These are phyloP conservation scores for Petasospora rhodanensis DNA, from an alignment of 1,139 yeast genomes.

Conservation along the genomic window DNA sequence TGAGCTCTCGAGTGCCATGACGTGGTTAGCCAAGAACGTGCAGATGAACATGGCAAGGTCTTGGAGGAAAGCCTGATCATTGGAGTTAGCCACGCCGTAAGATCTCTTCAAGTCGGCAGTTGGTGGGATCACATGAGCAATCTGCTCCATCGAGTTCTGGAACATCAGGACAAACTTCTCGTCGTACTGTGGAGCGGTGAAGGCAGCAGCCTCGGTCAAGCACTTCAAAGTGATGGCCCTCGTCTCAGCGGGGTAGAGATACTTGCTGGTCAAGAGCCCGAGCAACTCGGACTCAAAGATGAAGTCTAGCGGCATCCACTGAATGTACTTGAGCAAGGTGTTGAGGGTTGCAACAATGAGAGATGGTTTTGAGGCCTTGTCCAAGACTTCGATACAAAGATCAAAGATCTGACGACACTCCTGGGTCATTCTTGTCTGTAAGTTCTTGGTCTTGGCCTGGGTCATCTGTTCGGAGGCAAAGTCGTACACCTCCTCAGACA, in stretches of 20 bases:
- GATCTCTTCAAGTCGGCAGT: constrained; percentile 68
- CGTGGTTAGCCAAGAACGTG: constrained; percentile 76
- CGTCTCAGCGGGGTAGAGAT: constrained; percentile 73
- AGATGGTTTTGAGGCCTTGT: constrained; percentile 79
- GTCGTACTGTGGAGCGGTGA: constrained; percentile 60
- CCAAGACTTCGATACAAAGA: constrained; percentile 88
- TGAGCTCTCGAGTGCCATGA: constrained; percentile 65
- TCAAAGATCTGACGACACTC: constrained; percentile 93
- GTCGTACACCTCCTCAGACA: constrained; percentile 95
- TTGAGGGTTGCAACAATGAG: constrained; percentile 81
- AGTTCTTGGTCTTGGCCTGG: constrained; percentile 82
- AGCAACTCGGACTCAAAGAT: constrained; percentile 84
- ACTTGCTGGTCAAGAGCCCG: constrained; percentile 66
- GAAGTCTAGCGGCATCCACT: constrained; percentile 91
- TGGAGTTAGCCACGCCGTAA: constrained; percentile 70
- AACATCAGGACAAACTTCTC: constrained; percentile 68
- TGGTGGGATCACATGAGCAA: constrained; percentile 68
- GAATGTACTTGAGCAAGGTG: constrained; percentile 78
- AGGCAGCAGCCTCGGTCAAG: constrained; percentile 80
- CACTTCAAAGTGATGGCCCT: constrained; percentile 86
- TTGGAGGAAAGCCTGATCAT: constrained; percentile 91
- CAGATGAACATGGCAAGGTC: constrained; percentile 92
- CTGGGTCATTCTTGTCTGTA: constrained; percentile 78
- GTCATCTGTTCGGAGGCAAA: constrained; percentile 94
- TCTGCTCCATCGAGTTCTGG: constrained; percentile 66